Conservation (phyloP, 345 rosid genomes). For the Melastoma malabathricum region DNA sequence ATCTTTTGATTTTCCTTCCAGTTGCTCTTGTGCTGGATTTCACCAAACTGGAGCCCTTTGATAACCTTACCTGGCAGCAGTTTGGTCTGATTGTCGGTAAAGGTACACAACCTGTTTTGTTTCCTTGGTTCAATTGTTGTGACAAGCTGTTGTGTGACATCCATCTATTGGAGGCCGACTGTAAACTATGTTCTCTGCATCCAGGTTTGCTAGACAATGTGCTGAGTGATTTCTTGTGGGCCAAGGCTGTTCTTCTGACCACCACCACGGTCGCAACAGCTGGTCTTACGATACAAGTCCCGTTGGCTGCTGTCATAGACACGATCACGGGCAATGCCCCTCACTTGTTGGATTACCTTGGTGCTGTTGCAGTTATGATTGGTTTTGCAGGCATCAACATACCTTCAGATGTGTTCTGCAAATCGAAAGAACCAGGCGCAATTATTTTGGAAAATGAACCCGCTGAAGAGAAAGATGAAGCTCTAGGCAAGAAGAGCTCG, state of each 20-base stretch:
- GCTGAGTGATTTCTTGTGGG: constrained; percentile 89
- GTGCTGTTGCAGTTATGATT: constrained; percentile 76
- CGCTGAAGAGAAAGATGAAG: constrained; percentile 7
- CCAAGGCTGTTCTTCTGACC: constrained; percentile 82
- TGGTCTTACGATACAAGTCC: constrained; percentile 91
- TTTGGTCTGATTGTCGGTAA: constrained; percentile 72
- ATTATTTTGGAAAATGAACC: constrained; percentile 27
- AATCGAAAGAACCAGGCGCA: constrained; percentile 24
- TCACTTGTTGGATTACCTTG: constrained; percentile 52
- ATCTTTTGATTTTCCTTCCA: constrained; percentile 64
- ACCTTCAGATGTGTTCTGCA: constrained; percentile 38
- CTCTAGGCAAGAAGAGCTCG: constrained; percentile 4
- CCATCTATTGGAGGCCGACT: neutral
- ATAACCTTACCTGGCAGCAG: constrained; percentile 46
- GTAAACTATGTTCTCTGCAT: constrained; percentile 1
- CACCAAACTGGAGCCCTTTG: constrained; percentile 54
- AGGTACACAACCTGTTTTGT: constrained; percentile 23
- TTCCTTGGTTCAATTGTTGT: neutral
- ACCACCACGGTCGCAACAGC: constrained; percentile 91
- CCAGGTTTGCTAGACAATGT: constrained; percentile 86
- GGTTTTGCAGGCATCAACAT: constrained; percentile 85
- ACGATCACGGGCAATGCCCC: constrained; percentile 59
- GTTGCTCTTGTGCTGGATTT: constrained; percentile 56
- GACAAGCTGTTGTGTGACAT: neutral
- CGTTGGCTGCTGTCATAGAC: constrained; percentile 83